These are phyloP conservation scores for Syzygium jambos DNA, from an alignment of 345 rosid genomes.

Conservation along the genomic window DNA sequence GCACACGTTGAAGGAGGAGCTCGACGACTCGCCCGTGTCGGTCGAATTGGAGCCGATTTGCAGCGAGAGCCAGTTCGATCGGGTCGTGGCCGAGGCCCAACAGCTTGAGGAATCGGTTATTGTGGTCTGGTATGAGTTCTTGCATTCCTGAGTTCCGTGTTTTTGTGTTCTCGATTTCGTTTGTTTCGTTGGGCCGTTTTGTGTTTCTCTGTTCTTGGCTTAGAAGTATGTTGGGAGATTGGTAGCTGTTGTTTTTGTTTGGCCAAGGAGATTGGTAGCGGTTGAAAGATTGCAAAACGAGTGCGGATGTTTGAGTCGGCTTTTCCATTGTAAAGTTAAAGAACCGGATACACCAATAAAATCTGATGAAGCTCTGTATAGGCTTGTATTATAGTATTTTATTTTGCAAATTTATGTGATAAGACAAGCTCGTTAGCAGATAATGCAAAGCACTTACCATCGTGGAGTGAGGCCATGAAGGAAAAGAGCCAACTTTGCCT, in stretches of 20 bases:
- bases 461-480: background rate
- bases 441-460: background rate
- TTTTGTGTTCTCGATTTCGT: background rate
- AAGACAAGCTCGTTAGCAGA: background rate
- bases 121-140: conserved; percentile 54
- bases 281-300: background rate
- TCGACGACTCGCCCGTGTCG: conserved; percentile 60
- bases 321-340: background rate
- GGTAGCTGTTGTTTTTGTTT: too few species aligned
- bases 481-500: background rate
- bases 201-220: background rate
- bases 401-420: background rate
- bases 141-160: background rate
- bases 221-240: background rate
- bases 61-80: conserved; percentile 65
- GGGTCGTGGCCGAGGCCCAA: conserved; percentile 69
- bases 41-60: conserved; percentile 42
- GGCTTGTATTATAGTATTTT: background rate
- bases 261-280: background rate
- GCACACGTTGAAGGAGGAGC: conserved; percentile 30
- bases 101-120: conserved; percentile 51
- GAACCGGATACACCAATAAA: background rate
- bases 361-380: background rate
- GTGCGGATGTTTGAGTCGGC: background rate
- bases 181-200: background rate